Percentiles rank a stretch among this genome's conserved stretches.
Evolutionary conservation across 1,284 basidiomycete genomes (phyloP).

Genomic region (Boletus semigastroideus): DNA sequence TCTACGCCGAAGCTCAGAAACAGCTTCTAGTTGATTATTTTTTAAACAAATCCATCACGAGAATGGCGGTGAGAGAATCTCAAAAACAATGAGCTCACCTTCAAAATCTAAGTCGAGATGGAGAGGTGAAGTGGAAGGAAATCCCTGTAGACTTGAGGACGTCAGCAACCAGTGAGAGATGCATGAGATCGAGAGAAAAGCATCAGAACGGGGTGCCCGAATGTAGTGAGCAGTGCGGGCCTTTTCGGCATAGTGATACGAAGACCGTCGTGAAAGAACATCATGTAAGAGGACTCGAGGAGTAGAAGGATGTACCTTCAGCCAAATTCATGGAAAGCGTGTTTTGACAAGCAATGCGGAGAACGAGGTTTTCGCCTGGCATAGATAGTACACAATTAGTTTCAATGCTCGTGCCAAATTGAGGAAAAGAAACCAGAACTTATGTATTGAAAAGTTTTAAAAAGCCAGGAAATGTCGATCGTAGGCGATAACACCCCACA

Average conservation of each 20-base stretch:
- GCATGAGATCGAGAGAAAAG: neutral
- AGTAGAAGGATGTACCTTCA: slow-evolving; percentile 11
- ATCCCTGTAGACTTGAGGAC: slow-evolving; percentile 1
- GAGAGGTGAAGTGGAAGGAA: neutral
- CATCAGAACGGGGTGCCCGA: slow-evolving; percentile 79
- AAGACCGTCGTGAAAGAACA: slow-evolving; percentile 85
- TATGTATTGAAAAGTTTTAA: too few relatives aligned
- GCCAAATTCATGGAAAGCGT: too few relatives aligned
- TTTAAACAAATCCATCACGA: slow-evolving; percentile 35
- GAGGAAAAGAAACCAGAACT: slow-evolving; percentile 35
- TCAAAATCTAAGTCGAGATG: rapidly evolving
- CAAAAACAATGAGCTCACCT: slow-evolving; percentile 11
- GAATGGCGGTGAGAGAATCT: neutral
- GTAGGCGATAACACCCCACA: slow-evolving; percentile 37
- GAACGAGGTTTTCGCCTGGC: too few relatives aligned
- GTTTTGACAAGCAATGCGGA: too few relatives aligned
- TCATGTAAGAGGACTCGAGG: slow-evolving; percentile 38
- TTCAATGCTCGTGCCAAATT: neutral
- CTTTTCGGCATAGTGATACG: slow-evolving; percentile 80
- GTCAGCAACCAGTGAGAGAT: slow-evolving; percentile 1
- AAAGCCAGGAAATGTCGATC: too few relatives aligned
- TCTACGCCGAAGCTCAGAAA: slow-evolving; percentile 72
- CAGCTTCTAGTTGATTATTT: slow-evolving; percentile 83
- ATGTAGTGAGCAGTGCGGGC: slow-evolving; percentile 83
- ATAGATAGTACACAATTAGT: slow-evolving; percentile 6